Evolutionary conservation across 2,329 filamentous ascomycete species (phyloP).

Genomic region (Xylariaceae sp.): DNA sequence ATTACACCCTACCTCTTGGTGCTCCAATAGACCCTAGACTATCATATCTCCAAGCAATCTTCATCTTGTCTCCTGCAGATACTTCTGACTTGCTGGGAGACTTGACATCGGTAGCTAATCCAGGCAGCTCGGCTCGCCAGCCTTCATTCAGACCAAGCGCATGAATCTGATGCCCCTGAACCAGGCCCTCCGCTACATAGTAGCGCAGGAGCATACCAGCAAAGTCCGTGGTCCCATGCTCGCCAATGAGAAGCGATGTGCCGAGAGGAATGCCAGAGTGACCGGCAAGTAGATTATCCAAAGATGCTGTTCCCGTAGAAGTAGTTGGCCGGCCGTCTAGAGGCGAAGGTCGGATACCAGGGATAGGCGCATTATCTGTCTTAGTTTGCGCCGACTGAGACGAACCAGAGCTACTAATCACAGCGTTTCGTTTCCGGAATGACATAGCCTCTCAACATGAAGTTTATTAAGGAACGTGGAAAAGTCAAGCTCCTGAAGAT

Average conservation of each 20-base stretch:
- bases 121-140: slow-evolving; percentile 86
- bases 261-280: slow-evolving; percentile 86
- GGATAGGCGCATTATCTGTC: slow-evolving; percentile 47
- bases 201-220: slow-evolving; percentile 82
- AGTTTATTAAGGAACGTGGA: not conserved
- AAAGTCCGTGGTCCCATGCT: slow-evolving; percentile 94
- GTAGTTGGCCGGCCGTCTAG: slow-evolving; percentile 86
- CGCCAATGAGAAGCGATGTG: slow-evolving; percentile 79
- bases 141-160: slow-evolving; percentile 78
- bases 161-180: slow-evolving; percentile 89
- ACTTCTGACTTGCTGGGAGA: slow-evolving; percentile 49
- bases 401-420: slow-evolving; percentile 50
- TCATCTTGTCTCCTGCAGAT: slow-evolving; percentile 78
- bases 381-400: slow-evolving; percentile 41
- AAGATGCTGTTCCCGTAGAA: slow-evolving; percentile 85
- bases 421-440: slow-evolving; percentile 62
- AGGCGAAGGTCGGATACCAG: slow-evolving; percentile 78
- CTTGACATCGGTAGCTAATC: slow-evolving; percentile 56
- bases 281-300: slow-evolving; percentile 84
- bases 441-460: slow-evolving; percentile 53
- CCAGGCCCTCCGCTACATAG: slow-evolving; percentile 89
- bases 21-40: slow-evolving; percentile 73
- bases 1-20: slow-evolving; percentile 63
- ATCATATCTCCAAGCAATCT: slow-evolving; percentile 98
- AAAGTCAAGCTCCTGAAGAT: not conserved